Evolutionary conservation across 768 basidiomycete genomes (phyloP), one percentile per base, ranked within the genome.

Genomic region (Clitopilus passeckerianus): DNA sequence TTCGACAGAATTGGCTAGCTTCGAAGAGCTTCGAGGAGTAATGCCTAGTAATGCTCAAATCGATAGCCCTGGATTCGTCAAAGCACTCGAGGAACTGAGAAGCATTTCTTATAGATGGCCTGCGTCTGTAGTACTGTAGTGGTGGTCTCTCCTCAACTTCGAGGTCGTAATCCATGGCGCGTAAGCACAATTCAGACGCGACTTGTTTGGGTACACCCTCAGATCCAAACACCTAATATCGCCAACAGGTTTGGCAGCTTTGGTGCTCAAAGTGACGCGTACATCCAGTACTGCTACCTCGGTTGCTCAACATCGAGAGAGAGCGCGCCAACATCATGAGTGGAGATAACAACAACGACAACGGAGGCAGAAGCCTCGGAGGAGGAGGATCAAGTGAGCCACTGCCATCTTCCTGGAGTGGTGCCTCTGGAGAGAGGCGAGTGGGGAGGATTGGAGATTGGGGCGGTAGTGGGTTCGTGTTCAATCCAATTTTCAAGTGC

Each of bases 381-480:
- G 27, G 27, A 30, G 27, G 27, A 30, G 27, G 27, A 30, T 30
- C 27, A 30, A 30, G 27, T 30, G 27, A 30, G 7, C 27, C 27
- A 30, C 27, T 30, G 27, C 27, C 27, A 30, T 3, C 27, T 30
- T 30, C 27, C 27, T 30, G 27, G 37, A 77, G 77, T 14, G 85
- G 85, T 53, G 78, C 72, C 8, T 62, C 75, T 37, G 71, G 66
- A 7, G 82, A 41, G 37, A 74, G 76, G 16, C 75, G 82, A 58
- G 71, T 83, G 6, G 84, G 83, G 20, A 75, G 84, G 50, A 75
- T 86, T 60, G 85, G 84, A 14, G 76, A 80, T 59, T 82, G 82
- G 83, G 69, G 74, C 30, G 66, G 67, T 12, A 23, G 27, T 30
- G 27, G 27, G 27, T 30, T 30, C 27, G 27, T 30, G 7, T 30